These are phyloP conservation scores for Coemansia sp. DNA, from an alignment of 192 early-diverging fungal species.

Conservation along the genomic window DNA sequence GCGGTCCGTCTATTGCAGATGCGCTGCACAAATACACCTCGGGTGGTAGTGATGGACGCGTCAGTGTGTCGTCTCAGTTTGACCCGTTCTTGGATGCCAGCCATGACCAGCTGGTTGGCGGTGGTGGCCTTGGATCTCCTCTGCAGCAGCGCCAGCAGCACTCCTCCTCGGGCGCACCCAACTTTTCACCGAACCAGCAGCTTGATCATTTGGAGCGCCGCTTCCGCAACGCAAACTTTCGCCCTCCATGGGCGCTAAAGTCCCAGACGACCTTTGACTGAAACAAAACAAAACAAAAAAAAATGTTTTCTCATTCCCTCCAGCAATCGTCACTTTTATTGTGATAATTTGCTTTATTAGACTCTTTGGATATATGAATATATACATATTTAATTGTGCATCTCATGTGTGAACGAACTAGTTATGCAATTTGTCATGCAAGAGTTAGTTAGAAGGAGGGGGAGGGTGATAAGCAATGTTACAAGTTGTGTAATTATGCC, in stretches of 20 bases:
- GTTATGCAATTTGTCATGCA: no score
- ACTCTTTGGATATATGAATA: no score
- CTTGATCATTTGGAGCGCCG: conserved; percentile 53
- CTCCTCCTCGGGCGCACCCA: neutral
- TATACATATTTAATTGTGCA: no score
- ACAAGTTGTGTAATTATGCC: no score
- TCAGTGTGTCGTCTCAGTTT: conserved; percentile 52
- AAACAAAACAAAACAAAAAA: neutral
- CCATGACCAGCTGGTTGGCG: conserved; percentile 33
- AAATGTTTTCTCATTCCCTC: no score
- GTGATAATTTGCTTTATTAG: no score
- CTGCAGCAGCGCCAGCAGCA: conserved; percentile 2
- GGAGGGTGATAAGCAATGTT: no score
- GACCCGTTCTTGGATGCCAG: conserved; percentile 50
- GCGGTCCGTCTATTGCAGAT: conserved; percentile 55
- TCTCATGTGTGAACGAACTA: no score
- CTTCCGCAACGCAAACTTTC: conserved; percentile 57
- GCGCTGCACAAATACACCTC: conserved; percentile 24
- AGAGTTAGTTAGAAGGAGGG: no score
- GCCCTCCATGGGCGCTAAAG: conserved; percentile 54
- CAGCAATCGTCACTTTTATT: no score
- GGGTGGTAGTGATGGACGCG: conserved; percentile 17
- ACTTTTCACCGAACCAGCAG: conserved; percentile 40
- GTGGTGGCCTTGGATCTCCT: conserved; percentile 11
- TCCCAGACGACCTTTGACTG: conserved; percentile 43